Evolutionary conservation across 2,329 filamentous ascomycete genomes (phyloP), one percentile per base, ranked within the genome.

Genomic region (Aspergillus sp.): DNA sequence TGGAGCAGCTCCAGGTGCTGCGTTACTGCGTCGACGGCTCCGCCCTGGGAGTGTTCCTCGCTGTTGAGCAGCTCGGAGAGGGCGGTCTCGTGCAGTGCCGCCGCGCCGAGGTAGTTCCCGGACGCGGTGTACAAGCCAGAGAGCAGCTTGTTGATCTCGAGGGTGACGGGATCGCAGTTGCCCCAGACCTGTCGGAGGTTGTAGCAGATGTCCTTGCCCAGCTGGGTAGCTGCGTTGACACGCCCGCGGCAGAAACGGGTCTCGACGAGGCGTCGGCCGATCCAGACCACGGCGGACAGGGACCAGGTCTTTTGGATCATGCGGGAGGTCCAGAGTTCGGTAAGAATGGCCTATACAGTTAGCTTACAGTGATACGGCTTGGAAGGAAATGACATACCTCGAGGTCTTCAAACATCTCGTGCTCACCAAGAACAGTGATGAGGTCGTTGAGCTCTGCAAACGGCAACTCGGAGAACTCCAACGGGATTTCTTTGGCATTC

Each of bases 121-220:
- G 70, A 71, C 0, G 70, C 71, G 6, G 79, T 81, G 72, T 80
- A 83, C 1, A 84, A 73, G 37, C 78, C 72, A 0, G 80, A 79
- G 5, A 84, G 76, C 11, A 83, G 70, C 61, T 78, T 77, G 59
- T 76, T 80, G 62, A 80, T 79, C 54, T 82, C 77, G 52, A 83
- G 66, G 0, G 81, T 82, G 27, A 78, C 72, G 0, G 74, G 73
- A 45, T 82, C 76, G 8, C 76, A 74, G 31, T 76, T 75, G 4
- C 82, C 82, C 68, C 81, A 80, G 6, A 81, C 80, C 21, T 82
- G 79, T 11, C 79, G 79, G 60, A 83, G 74, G 65, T 84, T 84
- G 73, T 84, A 84, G 40, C 79, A 79, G 56, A 84, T 82, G 65
- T 82, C 79, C 64, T 82, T 81, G 67, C 77, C 79, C 2, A 84